Evolutionary conservation across 164 flowering plant species (phyloP), one percentile per base, ranked within the genome.

Genomic region (Magnolia sinica): DNA sequence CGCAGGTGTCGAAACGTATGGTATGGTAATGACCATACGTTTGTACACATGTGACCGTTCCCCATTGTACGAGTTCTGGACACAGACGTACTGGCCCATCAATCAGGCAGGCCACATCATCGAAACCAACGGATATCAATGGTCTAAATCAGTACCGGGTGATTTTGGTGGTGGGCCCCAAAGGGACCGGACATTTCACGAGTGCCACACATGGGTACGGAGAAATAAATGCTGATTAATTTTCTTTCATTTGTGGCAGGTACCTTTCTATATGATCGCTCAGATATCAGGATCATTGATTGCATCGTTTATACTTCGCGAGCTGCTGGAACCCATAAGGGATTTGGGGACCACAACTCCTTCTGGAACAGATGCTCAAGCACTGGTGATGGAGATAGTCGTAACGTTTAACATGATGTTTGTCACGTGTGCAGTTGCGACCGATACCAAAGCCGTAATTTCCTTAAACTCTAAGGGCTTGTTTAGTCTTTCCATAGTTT

Each of bases 371-470:
- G 82, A 84, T 6, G 0, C 83, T 68, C 97, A 91, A 81, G 92
- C 98, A 70, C 76, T 94, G 27, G 31, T 87, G 75, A 89, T 86
- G 89, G 97, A 94, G 78, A 88, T 85, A 1, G 87, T 91, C 13
- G 91, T 91, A 0, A 89, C 98, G 2, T 94, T 94, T 76, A 74
- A 85, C 1, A 88, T 94, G 93, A 94, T 94, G 98, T 94, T 94
- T 81, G 73, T 91, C 82, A 84, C 97, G 24, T 87, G 88, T 0
- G 97, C 95, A 1, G 97, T 94, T 0, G 92, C 98, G 0, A 92
- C 97, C 14, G 95, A 94, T 71, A 83, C 91, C 18, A 90, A 86
- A 89, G 95, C 95, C 37, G 97, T 94, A 85, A 76, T 27, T 49
- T 8, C 19, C 23, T 3, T 14, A 45, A 19, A 51, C 16, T 64